Evolutionary conservation across 2,329 filamentous ascomycete species (phyloP).

Genomic region (Gliomastix tumulicola): DNA sequence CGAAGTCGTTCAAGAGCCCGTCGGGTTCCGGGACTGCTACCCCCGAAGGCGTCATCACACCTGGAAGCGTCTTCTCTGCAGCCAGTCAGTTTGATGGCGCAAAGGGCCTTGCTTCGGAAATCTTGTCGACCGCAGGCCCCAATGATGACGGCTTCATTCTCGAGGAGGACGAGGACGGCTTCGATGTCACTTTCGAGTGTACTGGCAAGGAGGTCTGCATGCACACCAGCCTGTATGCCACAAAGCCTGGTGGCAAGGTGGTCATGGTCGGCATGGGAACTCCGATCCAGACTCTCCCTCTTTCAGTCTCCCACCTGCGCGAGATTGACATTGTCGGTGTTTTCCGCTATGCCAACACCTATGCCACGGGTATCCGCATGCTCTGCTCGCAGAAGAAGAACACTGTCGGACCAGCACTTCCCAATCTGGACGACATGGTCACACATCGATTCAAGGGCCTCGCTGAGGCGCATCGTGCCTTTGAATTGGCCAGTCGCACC

Average conservation of each 20-base stretch:
- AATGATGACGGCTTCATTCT: constrained; percentile 19
- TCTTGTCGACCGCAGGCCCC: constrained; percentile 30
- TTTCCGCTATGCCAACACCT: constrained; percentile 73
- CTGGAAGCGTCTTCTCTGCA: constrained; percentile 35
- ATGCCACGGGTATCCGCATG: constrained; percentile 60
- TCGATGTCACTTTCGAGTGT: constrained; percentile 69
- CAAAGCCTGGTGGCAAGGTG: constrained; percentile 62
- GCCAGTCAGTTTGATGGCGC: constrained; percentile 44
- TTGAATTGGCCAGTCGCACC: constrained; percentile 63
- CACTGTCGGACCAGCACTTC: constrained; percentile 36
- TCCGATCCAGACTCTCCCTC: constrained; percentile 65
- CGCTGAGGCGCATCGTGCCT: constrained; percentile 53
- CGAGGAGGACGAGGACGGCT: constrained; percentile 57
- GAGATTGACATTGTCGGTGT: constrained; percentile 76
- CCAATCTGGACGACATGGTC: constrained; percentile 63
- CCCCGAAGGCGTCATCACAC: constrained; percentile 31
- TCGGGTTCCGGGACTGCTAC: constrained; percentile 42
- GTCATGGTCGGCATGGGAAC: constrained; percentile 77
- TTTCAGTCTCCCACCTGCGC: constrained; percentile 64
- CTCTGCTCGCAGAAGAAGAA: constrained; percentile 37
- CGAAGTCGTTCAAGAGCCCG: constrained; percentile 34
- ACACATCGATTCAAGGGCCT: constrained; percentile 66
- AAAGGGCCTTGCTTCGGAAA: constrained; percentile 39
- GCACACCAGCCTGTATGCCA: constrained; percentile 68
- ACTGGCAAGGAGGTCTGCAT: constrained; percentile 71